Base-by-base conservation (phyloP, 148 eudicot genomes). In the Pharnaceum exiguum region DNA sequence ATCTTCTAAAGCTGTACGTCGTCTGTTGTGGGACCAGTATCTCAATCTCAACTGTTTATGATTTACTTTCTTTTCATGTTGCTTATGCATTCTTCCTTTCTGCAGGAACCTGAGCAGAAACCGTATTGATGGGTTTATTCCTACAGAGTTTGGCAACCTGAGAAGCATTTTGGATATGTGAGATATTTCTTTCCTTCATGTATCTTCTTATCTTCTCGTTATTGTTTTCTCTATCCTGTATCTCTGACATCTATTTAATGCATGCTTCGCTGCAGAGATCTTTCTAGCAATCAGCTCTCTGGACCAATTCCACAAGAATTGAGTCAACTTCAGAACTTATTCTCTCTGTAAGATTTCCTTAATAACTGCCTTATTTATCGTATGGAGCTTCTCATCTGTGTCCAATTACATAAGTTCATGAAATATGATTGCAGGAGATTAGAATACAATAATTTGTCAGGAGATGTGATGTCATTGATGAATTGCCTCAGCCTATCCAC, bases 151-250 rank as follows among this genome's bases (percentile, higher is more conserved):
- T 65, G 84, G 95, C 30, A 94, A 94, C 66, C 76, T 94, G 33
- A 82, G 99, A 65, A 94, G 99, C 49, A 75, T 94, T 48, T 81
- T 78, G 65, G 89, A 84, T 32, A 86, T 94, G 96, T 94, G 65
- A 69, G 80, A 25, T 46, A 17, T 36, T 51, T 33, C 29, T 4
- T 12, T 59, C 1, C 53, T 29, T 1, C 29, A n/a, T 23, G 26
- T 33, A 17, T 17, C 10, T 57, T 13, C 7, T 5, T 23, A 47
- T 13, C 4, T 53, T n/a, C 22, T 15, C 7, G 22, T 32, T 5
- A 22, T 48, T 6, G 16, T 37, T 6, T 45, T 23, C 33, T 30
- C 22, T 47, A 23, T 24, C 29, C 42, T 58, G 7, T 47, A 15
- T 0, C 3, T 8, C 38, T 48, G 3, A 30, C 16, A 4, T 10